Evolutionary conservation across 169 alveolate genomes (phyloP).

Genomic region (Plasmodium gonderi): DNA sequence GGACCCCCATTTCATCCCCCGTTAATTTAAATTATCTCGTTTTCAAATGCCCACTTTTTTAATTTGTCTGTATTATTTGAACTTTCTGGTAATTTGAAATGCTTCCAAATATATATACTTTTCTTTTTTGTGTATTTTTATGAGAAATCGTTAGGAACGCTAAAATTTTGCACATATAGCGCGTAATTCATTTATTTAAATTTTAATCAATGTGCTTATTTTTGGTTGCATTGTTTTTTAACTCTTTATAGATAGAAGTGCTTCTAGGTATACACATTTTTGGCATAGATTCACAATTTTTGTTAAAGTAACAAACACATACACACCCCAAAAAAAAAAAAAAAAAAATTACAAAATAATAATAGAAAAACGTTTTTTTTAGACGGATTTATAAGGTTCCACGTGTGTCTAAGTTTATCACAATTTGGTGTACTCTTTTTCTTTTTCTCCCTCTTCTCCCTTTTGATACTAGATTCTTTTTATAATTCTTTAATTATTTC

Average conservation of each 20-base stretch:
- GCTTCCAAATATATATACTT: too few relatives aligned
- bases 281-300: background rate
- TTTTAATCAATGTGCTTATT: background rate
- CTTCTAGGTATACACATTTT: background rate
- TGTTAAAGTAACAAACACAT: background rate
- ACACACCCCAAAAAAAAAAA: too few relatives aligned
- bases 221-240: background rate
- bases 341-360: background rate
- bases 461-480: too few relatives aligned
- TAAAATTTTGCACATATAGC: background rate
- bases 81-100: background rate
- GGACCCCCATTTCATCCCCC: too few relatives aligned
- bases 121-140: too few relatives aligned
- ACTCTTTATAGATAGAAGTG: background rate
- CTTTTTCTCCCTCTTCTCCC: background rate
- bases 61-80: conserved; percentile 9
- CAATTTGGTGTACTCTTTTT: background rate
- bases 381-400: too few relatives aligned
- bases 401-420: too few relatives aligned
- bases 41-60: conserved; percentile 2
- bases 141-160: background rate
- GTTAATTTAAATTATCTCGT: background rate
- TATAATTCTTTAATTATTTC: too few relatives aligned
- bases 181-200: background rate
- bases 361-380: background rate